Evolutionary conservation across 1,139 yeast species (phyloP).

Genomic region (Trichomonascaceae sp.): DNA sequence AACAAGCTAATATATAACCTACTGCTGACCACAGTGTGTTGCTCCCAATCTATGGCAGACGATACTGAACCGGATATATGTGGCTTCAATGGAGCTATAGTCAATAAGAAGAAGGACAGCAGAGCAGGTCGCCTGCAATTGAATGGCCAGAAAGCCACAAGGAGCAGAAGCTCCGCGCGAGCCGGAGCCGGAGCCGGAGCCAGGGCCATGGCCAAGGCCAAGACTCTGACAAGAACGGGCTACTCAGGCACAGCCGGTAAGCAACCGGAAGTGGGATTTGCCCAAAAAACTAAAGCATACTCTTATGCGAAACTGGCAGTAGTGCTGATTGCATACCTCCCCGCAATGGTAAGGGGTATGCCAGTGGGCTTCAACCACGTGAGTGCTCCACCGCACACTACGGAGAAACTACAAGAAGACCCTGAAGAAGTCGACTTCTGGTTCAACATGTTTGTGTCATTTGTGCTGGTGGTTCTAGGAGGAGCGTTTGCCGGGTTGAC

Average conservation of each 20-base stretch:
- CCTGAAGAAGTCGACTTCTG: constrained; percentile 29
- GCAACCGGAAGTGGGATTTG: not conserved
- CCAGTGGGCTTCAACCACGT: constrained; percentile 6
- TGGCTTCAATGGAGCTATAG: not conserved
- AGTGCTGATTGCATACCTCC: constrained; percentile 12
- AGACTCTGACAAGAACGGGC: not conserved
- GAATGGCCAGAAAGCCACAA: too few relatives aligned
- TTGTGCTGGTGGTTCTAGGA: constrained; percentile 65
- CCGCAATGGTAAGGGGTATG: constrained; percentile 8
- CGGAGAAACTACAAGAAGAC: constrained; percentile 4
- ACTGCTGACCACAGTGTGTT: too few relatives aligned
- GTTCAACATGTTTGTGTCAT: constrained; percentile 45
- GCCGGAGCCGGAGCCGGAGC: too few relatives aligned
- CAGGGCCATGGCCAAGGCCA: too few relatives aligned
- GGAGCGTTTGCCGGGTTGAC: constrained; percentile 96
- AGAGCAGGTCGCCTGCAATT: too few relatives aligned
- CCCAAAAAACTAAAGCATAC: not conserved
- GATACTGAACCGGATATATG: not conserved
- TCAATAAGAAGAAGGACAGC: not conserved
- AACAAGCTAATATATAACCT: too few relatives aligned
- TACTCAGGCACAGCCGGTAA: not conserved
- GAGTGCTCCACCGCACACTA: constrained; percentile 1
- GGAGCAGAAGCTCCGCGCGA: not conserved
- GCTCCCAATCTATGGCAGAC: not conserved
- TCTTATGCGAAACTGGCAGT: constrained; percentile 11